Conservation (phyloP, 2,329 filamentous ascomycete species). For the Cladosporium sp. region DNA sequence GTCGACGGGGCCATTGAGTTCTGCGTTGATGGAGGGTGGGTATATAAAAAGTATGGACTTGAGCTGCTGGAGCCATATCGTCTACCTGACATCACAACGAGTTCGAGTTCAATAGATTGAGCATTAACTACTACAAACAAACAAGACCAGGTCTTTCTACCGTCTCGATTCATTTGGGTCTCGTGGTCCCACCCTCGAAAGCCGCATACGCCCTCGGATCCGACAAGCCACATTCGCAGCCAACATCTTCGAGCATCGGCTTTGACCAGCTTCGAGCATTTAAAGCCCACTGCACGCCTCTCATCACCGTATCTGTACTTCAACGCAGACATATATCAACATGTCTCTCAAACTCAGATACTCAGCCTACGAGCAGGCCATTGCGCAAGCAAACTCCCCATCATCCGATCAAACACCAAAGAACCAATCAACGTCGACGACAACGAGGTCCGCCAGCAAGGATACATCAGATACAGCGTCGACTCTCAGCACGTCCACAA, state of each 20-base stretch:
- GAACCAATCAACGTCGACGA: background rate
- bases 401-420: too few species aligned
- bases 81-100: too few species aligned
- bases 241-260: background rate
- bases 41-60: too few species aligned
- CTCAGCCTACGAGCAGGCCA: too few species aligned
- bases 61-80: too few species aligned
- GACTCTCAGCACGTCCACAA: constrained; percentile 10
- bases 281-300: background rate
- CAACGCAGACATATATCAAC: too few species aligned
- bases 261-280: background rate
- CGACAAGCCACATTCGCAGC: background rate
- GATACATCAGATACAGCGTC: constrained; percentile 3
- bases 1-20: too few species aligned
- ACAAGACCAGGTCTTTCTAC: background rate
- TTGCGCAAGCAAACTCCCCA: too few species aligned
- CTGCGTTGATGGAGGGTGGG: too few species aligned
- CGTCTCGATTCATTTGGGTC: background rate
- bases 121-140: background rate
- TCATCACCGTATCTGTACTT: too few species aligned
- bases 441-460: background rate
- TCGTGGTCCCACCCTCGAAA: background rate
- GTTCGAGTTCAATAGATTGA: background rate
- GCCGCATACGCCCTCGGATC: background rate
- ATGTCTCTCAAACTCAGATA: too few species aligned